Base-by-base conservation (phyloP, 2,329 filamentous ascomycete species). In the Pseudogymnoascus sp. region DNA sequence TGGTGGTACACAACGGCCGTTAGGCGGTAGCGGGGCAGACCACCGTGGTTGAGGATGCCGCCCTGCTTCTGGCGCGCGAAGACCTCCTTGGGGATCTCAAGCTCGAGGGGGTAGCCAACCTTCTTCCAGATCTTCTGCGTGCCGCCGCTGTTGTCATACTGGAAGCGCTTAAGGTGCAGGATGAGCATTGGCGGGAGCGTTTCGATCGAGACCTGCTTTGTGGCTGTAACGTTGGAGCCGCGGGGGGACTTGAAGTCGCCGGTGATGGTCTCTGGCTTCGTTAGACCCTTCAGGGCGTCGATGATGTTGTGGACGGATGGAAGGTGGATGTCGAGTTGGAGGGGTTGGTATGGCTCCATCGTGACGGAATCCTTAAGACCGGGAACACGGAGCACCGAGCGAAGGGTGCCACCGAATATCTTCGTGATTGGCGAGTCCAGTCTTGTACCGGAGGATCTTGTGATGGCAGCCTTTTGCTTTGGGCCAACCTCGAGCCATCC, bases 51-150 rank as follows among this genome's bases (percentile, higher is more conserved):
- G 26, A 83, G 79, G 67, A 90, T 79, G 51, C 82, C 81, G 68
- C 86, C 86, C 62, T 89, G 85, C 73, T 87, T 89, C 71, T 88
- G 84, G 31, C 88, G 86, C 10, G 92, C 88, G 71, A 99, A 89
- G 8, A 91, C 89, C 73, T 97, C 93, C 64, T 88, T 89, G 0
- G 95, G 95, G 67, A 99, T 91, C 73, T 97, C 93, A 61, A 99
- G 81, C 71, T 97, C 93, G 29, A 99, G 80, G 0, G 95, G 95
- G 72, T 99, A 99, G 18, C 92, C 93, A 64, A 99, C 83, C 78
- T 93, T 96, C 80, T 97, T 99, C 91, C 93, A 97, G 67, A 97
- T 96, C 80, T 99, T 99, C 71, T 96, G 89, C 0, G 92, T 96
- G 23, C 92, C 92, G 51, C 88, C 90, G 64, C 88, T 85, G 66